A percentile compares a stretch with the other conserved stretches of the same genome.
phyloP scores from a whole-genome alignment of 208 protist species.

The Wallacemonas sp. region DNA sequence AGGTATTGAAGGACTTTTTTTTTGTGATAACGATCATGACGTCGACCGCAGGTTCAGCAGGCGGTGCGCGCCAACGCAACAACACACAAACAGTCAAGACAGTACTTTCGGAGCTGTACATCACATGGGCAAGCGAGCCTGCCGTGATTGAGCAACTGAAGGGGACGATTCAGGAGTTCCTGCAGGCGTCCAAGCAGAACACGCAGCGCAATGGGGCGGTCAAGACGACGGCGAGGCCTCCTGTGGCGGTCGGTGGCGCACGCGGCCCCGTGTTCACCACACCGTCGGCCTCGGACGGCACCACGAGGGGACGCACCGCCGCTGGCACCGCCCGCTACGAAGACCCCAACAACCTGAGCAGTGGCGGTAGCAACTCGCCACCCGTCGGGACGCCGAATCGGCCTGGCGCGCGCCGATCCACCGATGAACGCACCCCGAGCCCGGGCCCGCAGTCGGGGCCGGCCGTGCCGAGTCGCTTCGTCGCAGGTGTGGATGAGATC shows the following conservation, averaged over 20 bases:
- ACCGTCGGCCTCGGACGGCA: background rate
- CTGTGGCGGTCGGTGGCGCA: background rate
- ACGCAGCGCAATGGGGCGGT: background rate
- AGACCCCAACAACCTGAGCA: constrained; percentile 5
- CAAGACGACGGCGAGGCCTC: constrained; percentile 3
- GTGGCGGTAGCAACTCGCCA: constrained; percentile 32
- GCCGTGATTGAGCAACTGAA: constrained; percentile 48
- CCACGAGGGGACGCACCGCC: background rate
- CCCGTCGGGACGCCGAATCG: constrained; percentile 31
- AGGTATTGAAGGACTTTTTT: background rate
- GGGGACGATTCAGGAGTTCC: constrained; percentile 44
- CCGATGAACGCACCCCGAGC: constrained; percentile 51
- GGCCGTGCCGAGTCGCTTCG: constrained; percentile 28
- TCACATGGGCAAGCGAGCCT: constrained; percentile 66
- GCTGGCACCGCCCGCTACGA: background rate
- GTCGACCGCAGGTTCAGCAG: background rate
- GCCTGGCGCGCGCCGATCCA: constrained; percentile 4
- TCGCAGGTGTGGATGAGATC: constrained; percentile 75
- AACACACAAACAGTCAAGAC: constrained; percentile 57
- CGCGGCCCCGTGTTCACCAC: background rate
- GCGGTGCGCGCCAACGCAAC: constrained; percentile 24
- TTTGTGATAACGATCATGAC: constrained; percentile 3
- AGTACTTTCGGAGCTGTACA: constrained; percentile 74
- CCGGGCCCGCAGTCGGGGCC: constrained; percentile 25
- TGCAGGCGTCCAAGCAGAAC: constrained; percentile 14